Percentiles rank a stretch among this genome's conserved stretches.
Evolutionary conservation across 2,329 filamentous ascomycete species (phyloP).

Genomic region (Calonectria pseudoturangicola): DNA sequence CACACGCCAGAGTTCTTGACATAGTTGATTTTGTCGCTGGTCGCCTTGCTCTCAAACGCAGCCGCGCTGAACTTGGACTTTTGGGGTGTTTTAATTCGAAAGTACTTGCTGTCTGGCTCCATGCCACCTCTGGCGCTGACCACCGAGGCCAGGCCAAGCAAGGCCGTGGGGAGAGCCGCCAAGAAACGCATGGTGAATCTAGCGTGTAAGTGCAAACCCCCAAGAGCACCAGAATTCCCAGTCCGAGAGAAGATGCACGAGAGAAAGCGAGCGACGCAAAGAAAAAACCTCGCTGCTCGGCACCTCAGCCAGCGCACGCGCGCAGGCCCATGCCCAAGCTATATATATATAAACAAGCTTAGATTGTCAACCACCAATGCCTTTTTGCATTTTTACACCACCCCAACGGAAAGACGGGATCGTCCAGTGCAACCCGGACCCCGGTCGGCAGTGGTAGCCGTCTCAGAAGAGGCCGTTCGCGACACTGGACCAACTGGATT

Average conservation of each 20-base stretch:
- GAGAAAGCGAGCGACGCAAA: neutral
- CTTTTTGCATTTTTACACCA: neutral
- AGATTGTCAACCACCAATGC: neutral
- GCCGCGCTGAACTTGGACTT: slow-evolving; percentile 37
- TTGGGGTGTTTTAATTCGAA: slow-evolving; percentile 40
- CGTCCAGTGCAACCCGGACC: slow-evolving; percentile 23
- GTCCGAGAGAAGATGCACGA: neutral
- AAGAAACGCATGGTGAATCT: slow-evolving; percentile 47
- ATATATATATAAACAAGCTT: slow-evolving; percentile 18
- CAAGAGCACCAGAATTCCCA: neutral
- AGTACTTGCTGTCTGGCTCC: slow-evolving; percentile 44
- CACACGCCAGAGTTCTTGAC: slow-evolving; percentile 66
- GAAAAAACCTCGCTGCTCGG: neutral
- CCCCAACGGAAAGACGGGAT: slow-evolving; percentile 2
- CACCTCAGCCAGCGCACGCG: neutral
- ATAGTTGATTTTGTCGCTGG: slow-evolving; percentile 50
- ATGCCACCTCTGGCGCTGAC: slow-evolving; percentile 46
- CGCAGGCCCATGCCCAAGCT: neutral
- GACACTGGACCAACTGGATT: slow-evolving; percentile 24
- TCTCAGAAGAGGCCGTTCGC: slow-evolving; percentile 38
- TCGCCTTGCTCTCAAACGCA: slow-evolving; percentile 48
- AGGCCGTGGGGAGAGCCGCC: slow-evolving; percentile 37
- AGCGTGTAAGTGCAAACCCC: neutral
- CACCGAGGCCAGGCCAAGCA: slow-evolving; percentile 45
- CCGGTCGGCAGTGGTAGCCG: slow-evolving; percentile 18